These are phyloP conservation scores for Casuarina glauca DNA, from an alignment of 306 rosid genomes.

Conservation along the genomic window DNA sequence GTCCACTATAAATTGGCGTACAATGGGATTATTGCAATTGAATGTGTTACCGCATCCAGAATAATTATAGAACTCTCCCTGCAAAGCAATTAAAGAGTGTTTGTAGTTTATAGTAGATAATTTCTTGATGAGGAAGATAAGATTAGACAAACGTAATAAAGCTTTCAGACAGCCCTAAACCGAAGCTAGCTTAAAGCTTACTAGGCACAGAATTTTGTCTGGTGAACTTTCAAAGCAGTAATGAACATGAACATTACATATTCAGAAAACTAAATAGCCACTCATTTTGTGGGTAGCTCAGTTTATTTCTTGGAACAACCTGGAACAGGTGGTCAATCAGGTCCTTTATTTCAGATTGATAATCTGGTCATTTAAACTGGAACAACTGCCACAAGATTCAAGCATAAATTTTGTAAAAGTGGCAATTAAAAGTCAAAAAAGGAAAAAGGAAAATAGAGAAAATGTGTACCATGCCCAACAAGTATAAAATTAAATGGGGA, in stretches of 20 bases:
- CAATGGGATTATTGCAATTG: constrained; percentile 95
- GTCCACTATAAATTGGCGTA: constrained; percentile 79
- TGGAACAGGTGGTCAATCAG: neutral
- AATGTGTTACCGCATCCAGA: constrained; percentile 99
- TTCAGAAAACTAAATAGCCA: neutral
- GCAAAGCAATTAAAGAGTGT: constrained; percentile 22
- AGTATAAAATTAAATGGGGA: neutral
- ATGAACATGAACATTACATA: neutral
- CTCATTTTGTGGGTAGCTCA: neutral
- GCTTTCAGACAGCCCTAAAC: constrained; percentile 6
- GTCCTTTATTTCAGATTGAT: neutral
- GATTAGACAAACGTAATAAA: constrained; percentile 19
- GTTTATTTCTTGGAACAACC: neutral
- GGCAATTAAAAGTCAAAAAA: neutral
- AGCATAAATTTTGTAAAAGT: neutral
- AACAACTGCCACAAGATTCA: neutral
- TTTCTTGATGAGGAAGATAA: constrained; percentile 1
- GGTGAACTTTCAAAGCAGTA: neutral
- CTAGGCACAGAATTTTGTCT: neutral
- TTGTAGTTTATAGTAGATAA: constrained; percentile 19
- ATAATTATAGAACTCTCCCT: constrained; percentile 98
- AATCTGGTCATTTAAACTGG: neutral
- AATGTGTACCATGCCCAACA: neutral
- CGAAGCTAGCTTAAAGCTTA: neutral
- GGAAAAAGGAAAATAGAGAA: neutral